Base-by-base conservation (phyloP, 495 filamentous ascomycete genomes). In the Neurospora sp. region DNA sequence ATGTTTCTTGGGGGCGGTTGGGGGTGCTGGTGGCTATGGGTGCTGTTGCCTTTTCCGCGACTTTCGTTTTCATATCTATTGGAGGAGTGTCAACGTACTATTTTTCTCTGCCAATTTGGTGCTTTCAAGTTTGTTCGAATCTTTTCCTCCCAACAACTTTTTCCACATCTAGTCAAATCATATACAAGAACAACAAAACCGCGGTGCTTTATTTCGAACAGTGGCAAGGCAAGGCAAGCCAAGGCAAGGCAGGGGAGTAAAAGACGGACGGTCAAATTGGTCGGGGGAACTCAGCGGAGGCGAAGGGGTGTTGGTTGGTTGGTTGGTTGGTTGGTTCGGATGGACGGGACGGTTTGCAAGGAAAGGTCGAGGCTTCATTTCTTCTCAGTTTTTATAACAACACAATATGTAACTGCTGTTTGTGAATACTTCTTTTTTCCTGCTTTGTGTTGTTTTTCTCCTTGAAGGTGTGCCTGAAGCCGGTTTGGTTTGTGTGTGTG, bases 21-120 rank as follows among this genome's bases (percentile, higher is more conserved):
- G 53, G 53, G 53, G 53, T 65, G 53, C 53, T 65, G 53, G 53
- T 37, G 53, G 53, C 53, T 65, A 65, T 65, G 53, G 53, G 53
- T 65, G 53, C 53, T 65, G 53, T 65, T 65, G 48, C 48, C 48
- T 65, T 37, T 65, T 31, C 53, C 31, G 53, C 53, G 53, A 17
- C 53, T 65, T 65, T 65, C 53, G 35, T 65, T 65, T 65, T 65
- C 53, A 65, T 65, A 65, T 65, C 53, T 65, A 65, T 65, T 65
- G 53, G 27, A 65, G 27, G 53, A 65, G 53, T 65, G 53, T 65
- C 53, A 65, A 65, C 22, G 53, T 65, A 65, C 53, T 65, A 65
- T 65, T 65, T 65, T 65, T 65, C 27, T 65, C 53, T 65, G 53
- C 53, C 53, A 35, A 65, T 65, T 37, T 65, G 53, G 53, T 65